Percentiles rank a stretch among this genome's conserved stretches.
phyloP scores from a whole-genome alignment of 2,329 filamentous ascomycete species.

The Calonectria honghensis region DNA sequence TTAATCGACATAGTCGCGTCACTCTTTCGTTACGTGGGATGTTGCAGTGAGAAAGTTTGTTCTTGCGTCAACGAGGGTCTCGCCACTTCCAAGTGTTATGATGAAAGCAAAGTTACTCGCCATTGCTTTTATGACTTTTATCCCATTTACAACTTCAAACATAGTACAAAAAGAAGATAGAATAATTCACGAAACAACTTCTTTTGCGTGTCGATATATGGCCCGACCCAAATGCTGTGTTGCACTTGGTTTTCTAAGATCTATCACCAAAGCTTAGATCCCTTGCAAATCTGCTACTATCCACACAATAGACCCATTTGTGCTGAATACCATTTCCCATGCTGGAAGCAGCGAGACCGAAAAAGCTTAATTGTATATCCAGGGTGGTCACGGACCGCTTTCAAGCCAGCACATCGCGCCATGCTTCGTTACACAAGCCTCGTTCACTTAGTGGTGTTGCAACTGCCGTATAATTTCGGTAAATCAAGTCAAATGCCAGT shows the following conservation, averaged over 20 bases:
- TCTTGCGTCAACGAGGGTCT: background rate
- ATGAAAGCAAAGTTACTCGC: background rate
- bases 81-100: background rate
- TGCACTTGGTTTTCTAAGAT: too few relatives aligned
- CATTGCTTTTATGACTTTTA: too few relatives aligned
- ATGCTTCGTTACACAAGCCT: background rate
- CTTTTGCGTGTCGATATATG: too few relatives aligned
- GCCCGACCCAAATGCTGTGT: too few relatives aligned
- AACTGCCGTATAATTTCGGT: background rate
- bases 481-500: background rate
- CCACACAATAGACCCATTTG: background rate
- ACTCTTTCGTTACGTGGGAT: background rate
- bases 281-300: background rate
- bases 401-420: background rate
- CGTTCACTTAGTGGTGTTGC: background rate
- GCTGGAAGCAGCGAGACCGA: background rate
- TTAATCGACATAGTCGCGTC: background rate
- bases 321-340: background rate
- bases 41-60: background rate
- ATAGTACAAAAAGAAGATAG: too few relatives aligned
- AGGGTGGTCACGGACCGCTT: background rate
- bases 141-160: too few relatives aligned
- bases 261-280: too few relatives aligned
- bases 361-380: background rate
- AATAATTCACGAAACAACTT: too few relatives aligned